Evolutionary conservation across 2,329 filamentous ascomycete genomes (phyloP).

Genomic region (Onygena corvina): DNA sequence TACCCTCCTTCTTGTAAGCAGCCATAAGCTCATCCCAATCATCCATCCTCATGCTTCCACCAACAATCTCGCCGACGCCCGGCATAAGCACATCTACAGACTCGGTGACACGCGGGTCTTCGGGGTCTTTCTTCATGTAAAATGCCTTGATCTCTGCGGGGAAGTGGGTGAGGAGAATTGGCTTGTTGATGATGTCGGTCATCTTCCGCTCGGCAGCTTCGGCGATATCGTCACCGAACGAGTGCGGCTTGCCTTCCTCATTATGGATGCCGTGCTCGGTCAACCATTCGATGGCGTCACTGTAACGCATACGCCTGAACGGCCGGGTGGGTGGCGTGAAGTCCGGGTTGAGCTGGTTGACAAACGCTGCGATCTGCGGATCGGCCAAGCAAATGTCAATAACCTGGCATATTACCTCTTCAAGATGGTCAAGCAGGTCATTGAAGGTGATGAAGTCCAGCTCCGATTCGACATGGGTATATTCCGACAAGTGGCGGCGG

Average conservation of each 20-base stretch:
- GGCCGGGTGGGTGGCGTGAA: slow-evolving; percentile 73
- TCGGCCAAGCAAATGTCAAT: slow-evolving; percentile 66
- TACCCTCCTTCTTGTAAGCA: slow-evolving; percentile 76
- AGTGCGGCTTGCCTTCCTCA: slow-evolving; percentile 80
- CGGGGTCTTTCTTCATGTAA: slow-evolving; percentile 86
- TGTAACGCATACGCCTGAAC: slow-evolving; percentile 90
- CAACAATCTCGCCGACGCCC: slow-evolving; percentile 91
- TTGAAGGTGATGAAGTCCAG: slow-evolving; percentile 91
- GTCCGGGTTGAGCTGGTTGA: slow-evolving; percentile 81
- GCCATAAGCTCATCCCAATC: slow-evolving; percentile 79
- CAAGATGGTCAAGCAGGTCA: slow-evolving; percentile 76
- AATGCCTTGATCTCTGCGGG: slow-evolving; percentile 96
- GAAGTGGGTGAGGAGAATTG: slow-evolving; percentile 96
- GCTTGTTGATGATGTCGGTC: slow-evolving; percentile 91
- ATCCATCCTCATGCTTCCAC: slow-evolving; percentile 92
- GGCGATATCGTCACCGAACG: slow-evolving; percentile 94
- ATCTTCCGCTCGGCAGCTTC: slow-evolving; percentile 93
- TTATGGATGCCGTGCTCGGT: slow-evolving; percentile 80
- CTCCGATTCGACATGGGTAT: slow-evolving; percentile 93
- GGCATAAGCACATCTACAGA: slow-evolving; percentile 82
- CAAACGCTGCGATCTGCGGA: slow-evolving; percentile 55
- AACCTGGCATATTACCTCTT: slow-evolving; percentile 76
- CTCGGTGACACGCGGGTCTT: slow-evolving; percentile 77
- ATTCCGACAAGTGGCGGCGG: slow-evolving; percentile 86
- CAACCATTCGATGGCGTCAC: slow-evolving; percentile 90